Conservation (phyloP, 805 yeast genomes). For the Candida krabiensis region DNA sequence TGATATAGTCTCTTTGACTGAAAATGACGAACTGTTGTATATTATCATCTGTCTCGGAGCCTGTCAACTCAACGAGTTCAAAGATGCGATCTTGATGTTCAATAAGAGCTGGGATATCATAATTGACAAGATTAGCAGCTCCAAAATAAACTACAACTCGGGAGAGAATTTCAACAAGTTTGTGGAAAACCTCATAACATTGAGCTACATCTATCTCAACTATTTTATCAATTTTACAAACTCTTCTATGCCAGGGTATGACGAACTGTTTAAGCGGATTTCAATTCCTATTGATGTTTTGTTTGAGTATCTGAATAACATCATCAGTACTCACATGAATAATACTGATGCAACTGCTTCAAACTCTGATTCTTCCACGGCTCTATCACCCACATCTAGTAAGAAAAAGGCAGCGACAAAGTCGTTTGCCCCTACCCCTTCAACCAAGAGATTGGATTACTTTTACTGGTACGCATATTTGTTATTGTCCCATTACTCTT, state of each 20-base stretch:
- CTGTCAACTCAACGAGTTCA: constrained; percentile 33
- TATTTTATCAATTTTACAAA: constrained; percentile 35
- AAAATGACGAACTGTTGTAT: constrained; percentile 42
- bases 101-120: constrained; percentile 45
- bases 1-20: constrained; percentile 26
- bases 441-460: constrained; percentile 19
- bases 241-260: constrained; percentile 7
- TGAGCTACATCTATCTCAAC: constrained; percentile 43
- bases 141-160: constrained; percentile 31
- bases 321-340: constrained; percentile 41
- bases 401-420: constrained; percentile 4
- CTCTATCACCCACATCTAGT: not conserved
- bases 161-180: constrained; percentile 35
- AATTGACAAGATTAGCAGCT: constrained; percentile 28
- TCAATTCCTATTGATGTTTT: constrained; percentile 45
- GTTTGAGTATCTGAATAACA: constrained; percentile 50
- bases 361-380: not conserved
- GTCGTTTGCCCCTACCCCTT: constrained; percentile 9
- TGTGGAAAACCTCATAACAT: constrained; percentile 44
- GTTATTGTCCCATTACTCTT: constrained; percentile 44
- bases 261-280: constrained; percentile 15
- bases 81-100: constrained; percentile 38
- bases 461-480: constrained; percentile 50
- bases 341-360: constrained; percentile 23
- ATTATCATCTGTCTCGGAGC: constrained; percentile 48